A percentile compares a stretch with the other conserved stretches of the same genome.
Conservation (phyloP, 2,329 filamentous ascomycete species). For the Elsinoe ampelina region DNA sequence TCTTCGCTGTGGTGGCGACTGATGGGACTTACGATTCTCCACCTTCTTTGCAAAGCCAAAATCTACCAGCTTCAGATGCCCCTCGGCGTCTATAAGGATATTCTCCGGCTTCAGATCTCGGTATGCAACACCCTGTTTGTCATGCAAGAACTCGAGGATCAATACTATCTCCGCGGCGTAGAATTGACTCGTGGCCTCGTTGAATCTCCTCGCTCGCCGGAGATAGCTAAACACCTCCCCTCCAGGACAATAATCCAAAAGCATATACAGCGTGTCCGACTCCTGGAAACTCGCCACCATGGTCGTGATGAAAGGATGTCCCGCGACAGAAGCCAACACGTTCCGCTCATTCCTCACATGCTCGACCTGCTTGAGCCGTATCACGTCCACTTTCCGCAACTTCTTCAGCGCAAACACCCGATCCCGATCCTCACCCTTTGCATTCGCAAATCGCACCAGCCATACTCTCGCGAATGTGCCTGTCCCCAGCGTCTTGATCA, state of each 20-base stretch:
- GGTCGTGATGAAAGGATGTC: constrained; percentile 75
- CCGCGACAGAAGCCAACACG: constrained; percentile 66
- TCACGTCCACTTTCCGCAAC: constrained; percentile 57
- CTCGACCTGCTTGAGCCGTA: constrained; percentile 77
- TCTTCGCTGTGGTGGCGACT: too few species aligned
- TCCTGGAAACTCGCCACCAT: constrained; percentile 73
- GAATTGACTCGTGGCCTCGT: constrained; percentile 68
- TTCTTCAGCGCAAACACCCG: constrained; percentile 78
- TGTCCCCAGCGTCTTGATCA: constrained; percentile 68
- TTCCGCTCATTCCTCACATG: constrained; percentile 77
- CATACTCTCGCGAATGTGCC: constrained; percentile 80
- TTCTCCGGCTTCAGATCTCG: constrained; percentile 79
- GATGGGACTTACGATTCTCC: constrained; percentile 51
- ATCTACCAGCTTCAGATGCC: constrained; percentile 74
- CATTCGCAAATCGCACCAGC: constrained; percentile 57
- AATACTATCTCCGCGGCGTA: constrained; percentile 78
- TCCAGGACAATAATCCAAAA: constrained; percentile 74
- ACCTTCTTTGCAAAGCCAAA: constrained; percentile 79
- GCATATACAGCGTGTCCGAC: constrained; percentile 68
- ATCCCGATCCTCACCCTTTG: constrained; percentile 43
- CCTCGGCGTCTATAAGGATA: constrained; percentile 64
- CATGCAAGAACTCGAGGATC: constrained; percentile 71
- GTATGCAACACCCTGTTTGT: constrained; percentile 70
- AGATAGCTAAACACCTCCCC: constrained; percentile 81
- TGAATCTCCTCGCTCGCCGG: constrained; percentile 66